These are phyloP conservation scores for Sambucus nigra DNA, from an alignment of 129 eudicot genomes.

Conservation along the genomic window DNA sequence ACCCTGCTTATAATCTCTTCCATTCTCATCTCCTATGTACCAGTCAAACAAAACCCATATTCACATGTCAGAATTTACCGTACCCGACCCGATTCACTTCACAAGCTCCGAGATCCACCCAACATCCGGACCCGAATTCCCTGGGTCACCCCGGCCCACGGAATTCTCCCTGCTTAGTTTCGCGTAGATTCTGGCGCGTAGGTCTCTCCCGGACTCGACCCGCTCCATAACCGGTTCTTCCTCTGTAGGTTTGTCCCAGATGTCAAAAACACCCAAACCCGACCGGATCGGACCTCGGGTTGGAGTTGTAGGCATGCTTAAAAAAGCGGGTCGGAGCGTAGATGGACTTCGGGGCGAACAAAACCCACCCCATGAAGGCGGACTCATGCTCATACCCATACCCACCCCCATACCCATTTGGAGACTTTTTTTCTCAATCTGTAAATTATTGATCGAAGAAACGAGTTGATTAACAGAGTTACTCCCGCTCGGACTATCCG, in stretches of 20 bases:
- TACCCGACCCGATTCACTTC: conserved; percentile 13
- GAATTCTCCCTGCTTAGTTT: conserved; percentile 76
- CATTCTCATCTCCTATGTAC: background rate
- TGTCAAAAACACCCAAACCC: conserved; percentile 34
- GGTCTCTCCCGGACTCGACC: conserved; percentile 76
- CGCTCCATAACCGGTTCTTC: conserved; percentile 87
- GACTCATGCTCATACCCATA: conserved; percentile 30
- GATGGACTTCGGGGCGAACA: conserved; percentile 36
- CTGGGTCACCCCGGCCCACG: conserved; percentile 38
- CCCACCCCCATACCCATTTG: conserved; percentile 46
- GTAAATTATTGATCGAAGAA: too few species aligned
- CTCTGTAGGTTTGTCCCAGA: conserved; percentile 29
- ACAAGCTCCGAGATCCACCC: conserved; percentile 63
- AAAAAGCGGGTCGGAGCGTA: conserved; percentile 32
- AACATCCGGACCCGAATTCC: conserved; percentile 21
- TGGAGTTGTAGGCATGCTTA: conserved; percentile 46
- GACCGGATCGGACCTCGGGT: conserved; percentile 27
- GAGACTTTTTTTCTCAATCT: too few species aligned
- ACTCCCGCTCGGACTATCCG: conserved; percentile 40
- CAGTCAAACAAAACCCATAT: background rate
- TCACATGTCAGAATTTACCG: conserved; percentile 5
- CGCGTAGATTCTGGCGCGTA: conserved; percentile 69
- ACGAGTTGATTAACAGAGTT: conserved; percentile 25
- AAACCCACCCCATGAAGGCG: conserved; percentile 35
- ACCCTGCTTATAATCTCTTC: background rate